These are phyloP conservation scores for Henningerozyma blattae DNA, from an alignment of 805 yeast species.

Conservation along the genomic window DNA sequence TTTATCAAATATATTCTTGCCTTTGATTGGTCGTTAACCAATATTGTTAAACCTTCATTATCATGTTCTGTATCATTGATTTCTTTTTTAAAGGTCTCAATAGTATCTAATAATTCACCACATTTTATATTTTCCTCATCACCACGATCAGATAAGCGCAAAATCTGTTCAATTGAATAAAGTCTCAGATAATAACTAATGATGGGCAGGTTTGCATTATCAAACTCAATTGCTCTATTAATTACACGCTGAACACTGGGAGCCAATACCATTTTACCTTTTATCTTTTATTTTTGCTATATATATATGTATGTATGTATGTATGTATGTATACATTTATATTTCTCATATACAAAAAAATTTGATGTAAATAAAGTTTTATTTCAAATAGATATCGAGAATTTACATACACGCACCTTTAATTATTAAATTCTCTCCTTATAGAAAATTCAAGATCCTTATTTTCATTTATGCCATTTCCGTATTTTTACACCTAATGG, in stretches of 20 bases:
- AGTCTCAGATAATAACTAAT: slow-evolving; percentile 28
- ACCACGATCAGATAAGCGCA: slow-evolving; percentile 45
- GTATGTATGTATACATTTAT: no score
- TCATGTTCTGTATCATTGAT: slow-evolving; percentile 15
- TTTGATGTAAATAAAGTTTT: no score
- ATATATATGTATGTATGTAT: no score
- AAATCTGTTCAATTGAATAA: slow-evolving; percentile 63
- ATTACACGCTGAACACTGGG: slow-evolving; percentile 5
- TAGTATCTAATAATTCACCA: slow-evolving; percentile 48
- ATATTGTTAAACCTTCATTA: slow-evolving; percentile 25
- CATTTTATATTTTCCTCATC: slow-evolving; percentile 52
- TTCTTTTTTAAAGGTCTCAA: slow-evolving; percentile 44
- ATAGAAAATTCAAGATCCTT: no score
- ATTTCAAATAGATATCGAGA: no score
- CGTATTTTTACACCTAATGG: no score
- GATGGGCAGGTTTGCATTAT: slow-evolving; percentile 13
- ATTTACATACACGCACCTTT: no score
- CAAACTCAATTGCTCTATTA: slow-evolving; percentile 16
- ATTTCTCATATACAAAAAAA: no score
- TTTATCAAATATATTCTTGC: slow-evolving; percentile 41
- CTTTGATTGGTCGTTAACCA: slow-evolving; percentile 50
- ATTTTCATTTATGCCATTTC: no score
- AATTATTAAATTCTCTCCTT: no score
- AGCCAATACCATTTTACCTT: neutral
- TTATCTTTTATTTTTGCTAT: neutral